phyloP scores from a whole-genome alignment of 768 basidiomycete species.

The Boletus sp. region DNA sequence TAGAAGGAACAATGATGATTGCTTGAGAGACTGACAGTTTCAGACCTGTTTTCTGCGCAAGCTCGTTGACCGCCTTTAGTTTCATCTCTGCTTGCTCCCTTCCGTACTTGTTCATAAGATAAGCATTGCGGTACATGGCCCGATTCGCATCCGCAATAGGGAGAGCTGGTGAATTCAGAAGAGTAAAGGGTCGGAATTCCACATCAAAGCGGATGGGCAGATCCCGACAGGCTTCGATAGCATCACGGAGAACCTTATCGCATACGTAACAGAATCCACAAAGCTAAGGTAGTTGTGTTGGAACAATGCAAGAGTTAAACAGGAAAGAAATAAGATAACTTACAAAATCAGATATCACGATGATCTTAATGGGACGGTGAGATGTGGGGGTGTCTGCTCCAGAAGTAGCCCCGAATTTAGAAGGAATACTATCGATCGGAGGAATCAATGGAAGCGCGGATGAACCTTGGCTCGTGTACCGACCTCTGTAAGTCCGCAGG shows the following conservation, averaged over 20 bases:
- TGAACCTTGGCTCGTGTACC: neutral
- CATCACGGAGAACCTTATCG: slow-evolving; percentile 31
- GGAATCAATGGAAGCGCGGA: neutral
- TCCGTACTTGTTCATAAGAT: slow-evolving; percentile 22
- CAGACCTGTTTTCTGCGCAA: slow-evolving; percentile 25
- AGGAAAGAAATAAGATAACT: neutral
- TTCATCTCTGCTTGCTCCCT: slow-evolving; percentile 24
- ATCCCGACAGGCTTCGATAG: slow-evolving; percentile 30
- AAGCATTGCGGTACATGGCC: slow-evolving; percentile 18
- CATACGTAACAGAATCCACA: slow-evolving; percentile 38
- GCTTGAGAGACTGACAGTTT: slow-evolving; percentile 17
- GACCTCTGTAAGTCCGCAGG: slow-evolving; percentile 16
- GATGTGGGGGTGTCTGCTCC: neutral
- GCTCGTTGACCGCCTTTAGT: slow-evolving; percentile 20
- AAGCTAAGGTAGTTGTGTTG: slow-evolving; percentile 14
- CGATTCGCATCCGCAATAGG: neutral
- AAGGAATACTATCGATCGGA: slow-evolving; percentile 14
- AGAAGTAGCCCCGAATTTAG: slow-evolving; percentile 7
- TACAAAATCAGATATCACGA: slow-evolving; percentile 34
- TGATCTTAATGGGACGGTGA: slow-evolving; percentile 28
- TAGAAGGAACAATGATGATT: neutral
- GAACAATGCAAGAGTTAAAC: neutral
- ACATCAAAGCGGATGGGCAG: slow-evolving; percentile 32
- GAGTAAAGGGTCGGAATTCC: slow-evolving; percentile 31
- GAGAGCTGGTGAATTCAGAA: slow-evolving; percentile 12